Evolutionary conservation across 208 protist genomes (phyloP).

Genomic region (Acanthamoeba rhysodes): DNA sequence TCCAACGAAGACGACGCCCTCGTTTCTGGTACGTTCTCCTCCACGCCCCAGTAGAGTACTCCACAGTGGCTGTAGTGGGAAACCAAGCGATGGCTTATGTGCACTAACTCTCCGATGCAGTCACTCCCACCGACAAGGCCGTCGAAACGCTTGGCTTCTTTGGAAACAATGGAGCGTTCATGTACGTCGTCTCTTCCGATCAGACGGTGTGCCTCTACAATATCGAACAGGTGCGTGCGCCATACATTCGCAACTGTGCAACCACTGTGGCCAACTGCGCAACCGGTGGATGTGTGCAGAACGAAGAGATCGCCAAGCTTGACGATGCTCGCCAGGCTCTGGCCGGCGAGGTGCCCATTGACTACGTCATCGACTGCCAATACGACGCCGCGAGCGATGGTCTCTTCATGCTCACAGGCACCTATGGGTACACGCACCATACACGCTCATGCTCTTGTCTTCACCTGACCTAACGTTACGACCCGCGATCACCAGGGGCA

Average conservation of each 20-base stretch:
- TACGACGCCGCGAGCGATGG: conserved; percentile 24
- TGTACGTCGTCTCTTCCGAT: conserved; percentile 47
- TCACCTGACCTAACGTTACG: neutral
- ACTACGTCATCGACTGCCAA: conserved; percentile 51
- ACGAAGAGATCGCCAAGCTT: conserved; percentile 36
- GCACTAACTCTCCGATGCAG: neutral
- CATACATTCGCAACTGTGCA: too few relatives aligned
- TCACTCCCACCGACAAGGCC: conserved; percentile 5
- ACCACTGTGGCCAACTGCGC: too few relatives aligned
- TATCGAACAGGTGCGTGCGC: neutral
- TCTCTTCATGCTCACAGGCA: conserved; percentile 49
- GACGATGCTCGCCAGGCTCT: conserved; percentile 28
- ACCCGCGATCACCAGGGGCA: neutral
- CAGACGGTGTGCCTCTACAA: conserved; percentile 43
- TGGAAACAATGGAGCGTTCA: neutral
- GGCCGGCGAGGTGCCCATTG: neutral
- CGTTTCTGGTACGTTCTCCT: neutral
- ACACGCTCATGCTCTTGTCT: neutral
- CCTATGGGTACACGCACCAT: neutral
- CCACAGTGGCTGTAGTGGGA: too few relatives aligned
- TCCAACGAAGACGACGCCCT: conserved; percentile 35
- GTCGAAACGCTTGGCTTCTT: conserved; percentile 51
- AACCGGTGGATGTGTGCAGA: neutral
- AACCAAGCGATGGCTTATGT: too few relatives aligned
- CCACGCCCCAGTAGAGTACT: too few relatives aligned